Evolutionary conservation across 495 filamentous ascomycete species (phyloP).

Genomic region (Jackrogersella multiformis): DNA sequence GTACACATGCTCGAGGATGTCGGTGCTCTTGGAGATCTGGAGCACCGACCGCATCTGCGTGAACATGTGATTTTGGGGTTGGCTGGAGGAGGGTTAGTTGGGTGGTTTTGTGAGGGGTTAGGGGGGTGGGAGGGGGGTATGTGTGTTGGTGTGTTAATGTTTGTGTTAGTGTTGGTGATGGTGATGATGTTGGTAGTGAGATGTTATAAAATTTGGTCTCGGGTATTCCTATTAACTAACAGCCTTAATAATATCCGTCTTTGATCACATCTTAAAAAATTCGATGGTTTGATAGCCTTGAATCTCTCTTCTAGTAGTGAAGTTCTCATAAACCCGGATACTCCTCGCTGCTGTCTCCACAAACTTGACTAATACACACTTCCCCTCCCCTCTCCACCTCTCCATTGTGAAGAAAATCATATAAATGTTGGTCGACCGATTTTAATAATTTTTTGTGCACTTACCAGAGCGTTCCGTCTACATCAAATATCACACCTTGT

Average conservation of each 20-base stretch:
- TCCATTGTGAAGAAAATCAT: not conserved
- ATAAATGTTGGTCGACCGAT: not conserved
- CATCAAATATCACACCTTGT: slow-evolving; percentile 90
- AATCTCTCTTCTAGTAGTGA: too few relatives aligned
- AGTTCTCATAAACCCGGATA: too few relatives aligned
- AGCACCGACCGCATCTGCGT: slow-evolving; percentile 74
- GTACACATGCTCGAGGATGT: slow-evolving; percentile 91
- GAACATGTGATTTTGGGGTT: slow-evolving; percentile 97
- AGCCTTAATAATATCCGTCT: not conserved
- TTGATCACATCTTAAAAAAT: too few relatives aligned
- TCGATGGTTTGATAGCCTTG: too few relatives aligned
- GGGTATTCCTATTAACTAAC: too few relatives aligned
- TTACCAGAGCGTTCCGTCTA: slow-evolving; percentile 94
- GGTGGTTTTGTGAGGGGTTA: not conserved
- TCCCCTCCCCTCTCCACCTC: not conserved
- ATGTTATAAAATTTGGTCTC: too few relatives aligned
- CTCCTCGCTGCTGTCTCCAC: too few relatives aligned
- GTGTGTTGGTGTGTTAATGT: too few relatives aligned
- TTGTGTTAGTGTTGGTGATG: too few relatives aligned
- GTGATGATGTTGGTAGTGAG: too few relatives aligned
- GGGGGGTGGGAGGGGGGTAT: too few relatives aligned
- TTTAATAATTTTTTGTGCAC: slow-evolving; percentile 34
- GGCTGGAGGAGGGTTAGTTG: slow-evolving; percentile 55
- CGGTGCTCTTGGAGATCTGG: slow-evolving; percentile 71
- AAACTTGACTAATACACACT: not conserved